Base-by-base conservation (phyloP, 2,329 filamentous ascomycete species). In the Xylariaceae sp. region DNA sequence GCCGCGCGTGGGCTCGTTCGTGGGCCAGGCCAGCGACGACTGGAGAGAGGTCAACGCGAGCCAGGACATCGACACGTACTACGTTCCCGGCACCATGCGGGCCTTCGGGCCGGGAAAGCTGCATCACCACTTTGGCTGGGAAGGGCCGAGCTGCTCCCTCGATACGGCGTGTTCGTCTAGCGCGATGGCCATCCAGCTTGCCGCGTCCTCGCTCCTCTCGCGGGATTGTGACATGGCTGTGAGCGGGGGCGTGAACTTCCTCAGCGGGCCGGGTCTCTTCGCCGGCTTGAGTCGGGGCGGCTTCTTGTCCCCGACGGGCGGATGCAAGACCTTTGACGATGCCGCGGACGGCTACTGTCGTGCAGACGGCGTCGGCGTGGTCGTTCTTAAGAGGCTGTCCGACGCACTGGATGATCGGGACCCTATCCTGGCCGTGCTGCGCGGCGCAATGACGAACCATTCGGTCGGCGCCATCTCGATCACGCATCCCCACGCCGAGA, bases 401-500 rank as follows among this genome's bases (percentile, higher is more conserved):
- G 53, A 54, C 53, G 71, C 71, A 4, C 33, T 60, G 5, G 60
- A 56, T 1, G 69, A 73, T 34, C 65, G 66, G 2, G 67, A 73
- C 43, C 57, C 56, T 2, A 63, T 72, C 36, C 29, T 50, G 1
- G 52, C 36, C 2, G 41, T 51, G 4, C 48, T 55, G 9, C 63
- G 76, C 0, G 76, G 71, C 1, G 73, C 77, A 0, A 73, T 69
- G 1, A 86, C 82, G 30, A 88, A 88, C 55, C 83, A 88, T 54
- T 86, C 78, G 0, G 79, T 78, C 1, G 74, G 84, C 48, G 73
- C 81, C 5, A 70, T 77, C 1, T 85, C 80, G 0, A 88, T 88
- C 44, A 88, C 84, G 0, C 76, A 78, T 21, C 84, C 85, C 0
- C 79, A 84, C 47, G 74, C 69, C 3, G 74, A 69, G 17, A 72